Conservation (phyloP, 371 early-diverging fungal genomes). For the Mortierella sp. region DNA sequence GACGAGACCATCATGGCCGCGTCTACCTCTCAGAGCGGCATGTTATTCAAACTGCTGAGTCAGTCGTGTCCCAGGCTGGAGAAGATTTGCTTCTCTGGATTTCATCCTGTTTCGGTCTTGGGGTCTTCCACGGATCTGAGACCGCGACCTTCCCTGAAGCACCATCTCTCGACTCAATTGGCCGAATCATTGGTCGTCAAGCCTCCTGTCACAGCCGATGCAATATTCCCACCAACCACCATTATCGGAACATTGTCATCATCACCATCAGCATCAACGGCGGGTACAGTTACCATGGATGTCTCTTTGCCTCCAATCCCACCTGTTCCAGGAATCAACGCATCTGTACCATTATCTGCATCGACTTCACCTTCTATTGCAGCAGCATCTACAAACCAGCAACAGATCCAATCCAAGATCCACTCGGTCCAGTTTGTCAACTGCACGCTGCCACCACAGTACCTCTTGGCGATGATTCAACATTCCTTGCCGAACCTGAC, state of each 20-base stretch:
- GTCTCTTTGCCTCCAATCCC: slow-evolving; percentile 9
- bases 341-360: neutral
- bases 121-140: slow-evolving; percentile 44
- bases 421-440: slow-evolving; percentile 42
- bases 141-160: slow-evolving; percentile 6
- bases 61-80: slow-evolving; percentile 40
- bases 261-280: too few relatives aligned
- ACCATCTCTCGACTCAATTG: neutral
- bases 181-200: neutral
- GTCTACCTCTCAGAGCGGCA: slow-evolving; percentile 24
- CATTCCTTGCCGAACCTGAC: slow-evolving; percentile 41
- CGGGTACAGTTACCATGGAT: neutral
- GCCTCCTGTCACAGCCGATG: slow-evolving; percentile 8
- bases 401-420: slow-evolving; percentile 25
- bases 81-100: slow-evolving; percentile 43
- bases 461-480: slow-evolving; percentile 48
- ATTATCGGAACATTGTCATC: neutral
- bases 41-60: slow-evolving; percentile 24
- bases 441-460: slow-evolving; percentile 49
- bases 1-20: slow-evolving; percentile 37
- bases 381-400: neutral
- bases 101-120: slow-evolving; percentile 46
- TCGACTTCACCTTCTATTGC: neutral
- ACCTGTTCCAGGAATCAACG: slow-evolving; percentile 24
- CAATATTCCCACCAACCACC: neutral